Evolutionary conservation across 371 early-diverging fungal species (phyloP), one percentile per base, ranked within the genome.

Genomic region (Gilbertella persicaria): DNA sequence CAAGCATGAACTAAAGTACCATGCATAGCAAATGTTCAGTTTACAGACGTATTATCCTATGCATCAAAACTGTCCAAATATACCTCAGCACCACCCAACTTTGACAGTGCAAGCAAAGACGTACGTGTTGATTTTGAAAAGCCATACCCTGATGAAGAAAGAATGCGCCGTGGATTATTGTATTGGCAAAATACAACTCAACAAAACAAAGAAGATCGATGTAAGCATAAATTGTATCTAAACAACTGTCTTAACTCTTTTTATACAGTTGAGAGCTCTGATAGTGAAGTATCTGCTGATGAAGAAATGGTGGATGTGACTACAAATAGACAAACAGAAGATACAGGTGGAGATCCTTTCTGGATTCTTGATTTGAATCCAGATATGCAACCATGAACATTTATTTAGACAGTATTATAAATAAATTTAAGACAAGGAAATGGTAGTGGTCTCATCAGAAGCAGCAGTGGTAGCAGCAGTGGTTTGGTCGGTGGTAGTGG

Each of bases 321-420:
- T 16, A 38, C 28, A 7, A 42, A 59, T 30, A 51, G 55, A 29
- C 57, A 48, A 4, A 39, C 50, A 12, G 78, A 69, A 43, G 73
- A 71, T 17, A 37, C 64, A 25, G 62, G 60, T 24, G 66, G 68
- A 13, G 71, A 72, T 44, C 65, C 73, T n/a, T 68, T 78, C 40
- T 78, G 74, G 72, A 68, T 74, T 28, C 44, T 78, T 40, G 79
- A 78, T 57, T 67, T 78, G 19, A 78, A 78, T 50, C 79, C 79
- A n/a, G 78, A 77, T 45, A 60, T 73, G 51, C 60, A 55, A 36
- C 35, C 62, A n/a, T n/a, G n/a, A n/a, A n/a, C n/a, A n/a, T n/a
- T n/a, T n/a, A n/a, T n/a, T n/a, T n/a, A n/a, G n/a, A n/a, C n/a
- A n/a, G n/a, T n/a, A n/a, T n/a, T n/a, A n/a, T n/a, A n/a, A n/a